These are phyloP conservation scores for Suhomyces sp. DNA, from an alignment of 805 yeast genomes.

Conservation along the genomic window DNA sequence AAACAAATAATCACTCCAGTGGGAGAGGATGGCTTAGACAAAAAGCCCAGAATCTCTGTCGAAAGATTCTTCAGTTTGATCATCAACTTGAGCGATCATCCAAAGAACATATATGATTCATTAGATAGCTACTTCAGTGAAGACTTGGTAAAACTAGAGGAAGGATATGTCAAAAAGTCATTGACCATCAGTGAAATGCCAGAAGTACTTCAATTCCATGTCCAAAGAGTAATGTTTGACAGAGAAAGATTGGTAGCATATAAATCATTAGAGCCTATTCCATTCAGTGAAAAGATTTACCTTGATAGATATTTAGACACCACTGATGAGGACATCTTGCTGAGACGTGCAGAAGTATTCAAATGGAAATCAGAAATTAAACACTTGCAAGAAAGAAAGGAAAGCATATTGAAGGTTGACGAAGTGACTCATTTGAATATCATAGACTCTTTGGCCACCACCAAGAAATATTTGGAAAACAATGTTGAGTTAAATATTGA, in stretches of 20 bases:
- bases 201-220: conserved; percentile 81
- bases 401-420: conserved; percentile 42
- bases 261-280: conserved; percentile 78
- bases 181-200: conserved; percentile 74
- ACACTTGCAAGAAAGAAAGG: conserved; percentile 42
- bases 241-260: conserved; percentile 68
- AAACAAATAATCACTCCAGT: conserved; percentile 67
- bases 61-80: conserved; percentile 81
- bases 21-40: conserved; percentile 37
- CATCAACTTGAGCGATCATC: conserved; percentile 85
- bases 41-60: conserved; percentile 34
- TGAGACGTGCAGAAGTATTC: conserved; percentile 54
- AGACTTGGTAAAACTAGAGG: conserved; percentile 64
- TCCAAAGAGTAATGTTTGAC: conserved; percentile 91
- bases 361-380: conserved; percentile 59
- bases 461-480: conserved; percentile 52
- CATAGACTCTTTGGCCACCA: conserved; percentile 46
- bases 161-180: conserved; percentile 70
- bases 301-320: conserved; percentile 87
- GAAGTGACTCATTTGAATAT: conserved; percentile 29
- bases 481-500: conserved; percentile 36
- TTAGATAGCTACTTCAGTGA: conserved; percentile 79
- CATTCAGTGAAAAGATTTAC: conserved; percentile 72
- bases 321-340: conserved; percentile 50
- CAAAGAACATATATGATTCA: conserved; percentile 86